Conservation (phyloP, 306 rosid genomes). For the Corylus heterophylla region DNA sequence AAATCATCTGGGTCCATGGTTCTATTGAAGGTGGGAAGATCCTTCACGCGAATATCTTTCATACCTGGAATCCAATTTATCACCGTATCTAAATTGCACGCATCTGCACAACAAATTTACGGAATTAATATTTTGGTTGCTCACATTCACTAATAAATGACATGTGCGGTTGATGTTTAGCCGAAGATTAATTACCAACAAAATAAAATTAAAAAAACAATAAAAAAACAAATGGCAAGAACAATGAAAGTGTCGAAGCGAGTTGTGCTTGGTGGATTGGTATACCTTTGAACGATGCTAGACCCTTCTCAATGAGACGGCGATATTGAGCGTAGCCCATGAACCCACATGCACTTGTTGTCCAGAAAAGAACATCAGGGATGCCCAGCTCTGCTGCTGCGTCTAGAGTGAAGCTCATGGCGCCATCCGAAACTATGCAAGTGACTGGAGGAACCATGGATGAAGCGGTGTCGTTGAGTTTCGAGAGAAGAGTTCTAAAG, state of each 20-base stretch:
- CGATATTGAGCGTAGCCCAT: constrained; percentile 33
- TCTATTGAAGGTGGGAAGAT: constrained; percentile 54
- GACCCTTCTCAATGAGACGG: too few relatives aligned
- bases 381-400: constrained; percentile 45
- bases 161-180: too few relatives aligned
- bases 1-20: constrained; percentile 52
- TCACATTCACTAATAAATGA: too few relatives aligned
- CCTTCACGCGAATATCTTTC: constrained; percentile 47
- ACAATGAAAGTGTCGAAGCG: too few relatives aligned
- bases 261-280: too few relatives aligned
- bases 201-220: neutral
- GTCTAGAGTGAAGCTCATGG: constrained; percentile 42
- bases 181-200: neutral
- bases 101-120: constrained; percentile 35
- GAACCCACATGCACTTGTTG: constrained; percentile 52
- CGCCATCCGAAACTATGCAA: constrained; percentile 47
- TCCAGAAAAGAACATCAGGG: constrained; percentile 48
- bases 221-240: neutral
- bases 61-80: constrained; percentile 70
- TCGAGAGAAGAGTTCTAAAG: constrained; percentile 38
- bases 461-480: constrained; percentile 27
- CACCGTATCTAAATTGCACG: constrained; percentile 40
- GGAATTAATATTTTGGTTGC: too few relatives aligned
- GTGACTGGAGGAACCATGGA: constrained; percentile 37
- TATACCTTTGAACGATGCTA: too few relatives aligned